phyloP scores from a whole-genome alignment of 208 protist genomes.

The Entamoeba invadens region DNA sequence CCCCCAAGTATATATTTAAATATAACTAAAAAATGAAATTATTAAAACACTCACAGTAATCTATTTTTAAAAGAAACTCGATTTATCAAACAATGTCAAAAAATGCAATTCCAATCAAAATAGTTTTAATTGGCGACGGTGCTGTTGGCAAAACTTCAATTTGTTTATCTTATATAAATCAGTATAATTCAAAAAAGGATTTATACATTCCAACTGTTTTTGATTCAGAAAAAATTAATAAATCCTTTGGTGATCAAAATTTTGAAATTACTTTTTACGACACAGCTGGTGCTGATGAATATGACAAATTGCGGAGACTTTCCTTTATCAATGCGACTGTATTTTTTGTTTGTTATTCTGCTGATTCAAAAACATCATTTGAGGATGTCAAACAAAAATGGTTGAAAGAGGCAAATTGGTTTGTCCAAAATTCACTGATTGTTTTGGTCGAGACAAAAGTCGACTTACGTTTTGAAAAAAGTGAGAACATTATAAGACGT shows the following conservation, averaged over 20 bases:
- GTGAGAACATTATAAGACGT: no score
- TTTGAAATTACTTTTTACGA: conserved; percentile 25
- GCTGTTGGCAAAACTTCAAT: neutral
- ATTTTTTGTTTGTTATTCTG: conserved; percentile 59
- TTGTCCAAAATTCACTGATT: conserved; percentile 32
- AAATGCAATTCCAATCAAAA: no score
- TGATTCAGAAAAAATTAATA: neutral
- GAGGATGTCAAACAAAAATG: conserved; percentile 53
- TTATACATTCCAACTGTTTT: neutral
- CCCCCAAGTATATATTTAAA: no score
- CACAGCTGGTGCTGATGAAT: conserved; percentile 48
- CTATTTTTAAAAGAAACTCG: no score
- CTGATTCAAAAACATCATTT: conserved; percentile 42
- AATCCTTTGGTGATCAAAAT: neutral
- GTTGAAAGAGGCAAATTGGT: neutral
- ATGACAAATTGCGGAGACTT: conserved; percentile 44
- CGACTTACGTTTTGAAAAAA: no score
- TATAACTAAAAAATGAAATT: no score
- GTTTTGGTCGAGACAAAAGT: conserved; percentile 47
- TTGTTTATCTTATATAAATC: neutral
- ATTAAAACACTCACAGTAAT: no score
- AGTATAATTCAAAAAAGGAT: neutral
- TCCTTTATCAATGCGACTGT: conserved; percentile 45
- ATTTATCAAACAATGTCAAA: no score
- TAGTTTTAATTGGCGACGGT: neutral